These are phyloP conservation scores for Phytophthora citricola DNA, from an alignment of 352 stramenopile species.

Conservation along the genomic window DNA sequence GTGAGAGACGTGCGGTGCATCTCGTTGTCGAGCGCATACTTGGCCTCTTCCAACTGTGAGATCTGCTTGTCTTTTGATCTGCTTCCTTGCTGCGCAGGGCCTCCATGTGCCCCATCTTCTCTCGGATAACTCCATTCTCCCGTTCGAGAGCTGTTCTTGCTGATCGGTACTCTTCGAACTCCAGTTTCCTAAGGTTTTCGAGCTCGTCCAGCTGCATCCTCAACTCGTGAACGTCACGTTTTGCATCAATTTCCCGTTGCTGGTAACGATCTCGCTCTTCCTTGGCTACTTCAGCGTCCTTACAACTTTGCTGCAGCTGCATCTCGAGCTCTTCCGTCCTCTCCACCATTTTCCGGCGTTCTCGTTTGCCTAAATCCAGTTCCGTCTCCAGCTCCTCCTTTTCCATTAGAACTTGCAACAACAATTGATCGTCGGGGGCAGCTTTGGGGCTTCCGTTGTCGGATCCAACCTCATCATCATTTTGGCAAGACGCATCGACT, in stretches of 20 bases:
- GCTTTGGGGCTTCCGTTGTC: constrained; percentile 22
- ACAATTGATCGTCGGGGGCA: constrained; percentile 48
- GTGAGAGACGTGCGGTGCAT: constrained; percentile 52
- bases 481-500: constrained; percentile 36
- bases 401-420: constrained; percentile 73
- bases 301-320: constrained; percentile 51
- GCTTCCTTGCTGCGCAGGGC: constrained; percentile 46
- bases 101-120: constrained; percentile 63
- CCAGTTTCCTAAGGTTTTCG: constrained; percentile 61
- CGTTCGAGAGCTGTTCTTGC: constrained; percentile 58
- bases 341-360: constrained; percentile 58
- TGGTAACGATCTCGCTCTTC: constrained; percentile 73
- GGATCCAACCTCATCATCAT: constrained; percentile 23
- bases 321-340: constrained; percentile 60
- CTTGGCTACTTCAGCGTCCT: constrained; percentile 51
- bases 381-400: constrained; percentile 67
- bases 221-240: constrained; percentile 61
- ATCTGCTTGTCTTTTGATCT: constrained; percentile 64
- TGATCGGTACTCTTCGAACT: constrained; percentile 77
- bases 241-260: constrained; percentile 65
- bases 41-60: constrained; percentile 64
- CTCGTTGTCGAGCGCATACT: constrained; percentile 66
- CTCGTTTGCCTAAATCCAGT: constrained; percentile 46
- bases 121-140: constrained; percentile 53
- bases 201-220: constrained; percentile 77